A percentile compares a stretch with the other conserved stretches of the same genome.
These are phyloP conservation scores for Tylopilus cervinicoccineus DNA, from an alignment of 768 basidiomycete genomes.

Conservation along the genomic window DNA sequence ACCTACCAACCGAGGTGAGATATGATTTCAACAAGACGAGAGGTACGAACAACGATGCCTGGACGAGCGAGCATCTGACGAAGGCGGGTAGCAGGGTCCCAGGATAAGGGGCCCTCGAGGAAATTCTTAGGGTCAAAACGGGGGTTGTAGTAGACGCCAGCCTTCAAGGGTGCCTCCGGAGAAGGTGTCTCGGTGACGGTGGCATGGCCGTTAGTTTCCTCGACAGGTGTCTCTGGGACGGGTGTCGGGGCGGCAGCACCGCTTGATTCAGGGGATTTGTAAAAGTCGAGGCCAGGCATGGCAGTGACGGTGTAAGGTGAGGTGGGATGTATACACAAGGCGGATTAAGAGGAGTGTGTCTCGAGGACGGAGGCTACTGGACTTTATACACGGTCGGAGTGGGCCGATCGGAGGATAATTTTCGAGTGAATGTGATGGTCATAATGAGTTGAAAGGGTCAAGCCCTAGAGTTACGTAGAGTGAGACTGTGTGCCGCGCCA, in stretches of 20 bases:
- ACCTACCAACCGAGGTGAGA: conserved; percentile 36
- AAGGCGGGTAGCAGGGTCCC: conserved; percentile 66
- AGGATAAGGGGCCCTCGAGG: conserved; percentile 63
- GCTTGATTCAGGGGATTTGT: conserved; percentile 16
- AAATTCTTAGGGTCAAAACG: conserved; percentile 68
- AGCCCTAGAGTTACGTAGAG: conserved; percentile 22
- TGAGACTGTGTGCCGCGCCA: conserved; percentile 8
- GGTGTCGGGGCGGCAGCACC: not conserved
- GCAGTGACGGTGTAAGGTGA: conserved; percentile 8
- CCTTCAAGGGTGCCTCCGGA: conserved; percentile 10
- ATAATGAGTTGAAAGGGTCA: conserved; percentile 22
- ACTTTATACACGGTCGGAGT: conserved; percentile 21
- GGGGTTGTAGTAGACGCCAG: conserved; percentile 54
- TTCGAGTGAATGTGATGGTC: conserved; percentile 7
- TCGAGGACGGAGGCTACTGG: not conserved
- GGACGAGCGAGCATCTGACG: conserved; percentile 68
- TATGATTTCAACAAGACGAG: not conserved
- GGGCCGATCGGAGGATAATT: conserved; percentile 13
- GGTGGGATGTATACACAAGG: conserved; percentile 19
- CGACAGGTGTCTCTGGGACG: conserved; percentile 4
- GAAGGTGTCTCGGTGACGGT: conserved; percentile 1
- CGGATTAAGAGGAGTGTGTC: conserved; percentile 12
- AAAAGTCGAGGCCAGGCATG: conserved; percentile 36
- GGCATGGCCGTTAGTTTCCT: not conserved
- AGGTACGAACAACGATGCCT: conserved; percentile 64